Conservation (phyloP, 352 stramenopile genomes). For the Pythium scleroteichum region DNA sequence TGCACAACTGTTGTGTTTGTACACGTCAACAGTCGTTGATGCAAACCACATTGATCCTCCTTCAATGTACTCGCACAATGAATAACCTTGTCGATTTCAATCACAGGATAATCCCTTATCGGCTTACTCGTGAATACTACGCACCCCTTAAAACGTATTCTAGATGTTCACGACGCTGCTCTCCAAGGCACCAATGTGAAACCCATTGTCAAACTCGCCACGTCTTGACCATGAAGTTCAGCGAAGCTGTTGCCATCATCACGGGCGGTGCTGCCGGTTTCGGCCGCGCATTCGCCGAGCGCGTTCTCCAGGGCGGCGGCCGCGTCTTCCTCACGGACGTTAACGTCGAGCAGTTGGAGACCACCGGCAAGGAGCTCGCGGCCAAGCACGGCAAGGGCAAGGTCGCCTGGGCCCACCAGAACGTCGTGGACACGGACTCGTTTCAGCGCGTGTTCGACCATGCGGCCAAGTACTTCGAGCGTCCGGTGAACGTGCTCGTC, state of each 20-base stretch:
- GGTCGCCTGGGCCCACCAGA: slow-evolving; percentile 60
- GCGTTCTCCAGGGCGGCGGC: slow-evolving; percentile 46
- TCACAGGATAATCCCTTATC: no score
- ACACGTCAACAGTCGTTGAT: slow-evolving; percentile 18
- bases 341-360: slow-evolving; percentile 48
- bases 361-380: slow-evolving; percentile 54
- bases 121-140: no score
- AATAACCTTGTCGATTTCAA: no score
- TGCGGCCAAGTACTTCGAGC: slow-evolving; percentile 58
- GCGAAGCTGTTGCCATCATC: slow-evolving; percentile 62
- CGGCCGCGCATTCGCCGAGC: slow-evolving; percentile 60
- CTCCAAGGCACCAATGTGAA: not conserved
- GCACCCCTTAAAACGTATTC: slow-evolving; percentile 6
- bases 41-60: slow-evolving; percentile 2
- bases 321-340: slow-evolving; percentile 80
- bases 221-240: slow-evolving; percentile 49
- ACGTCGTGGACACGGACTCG: slow-evolving; percentile 60
- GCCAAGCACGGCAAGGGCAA: slow-evolving; percentile 43
- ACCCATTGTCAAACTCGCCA: slow-evolving; percentile 4
- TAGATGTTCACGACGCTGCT: not conserved
- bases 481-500: slow-evolving; percentile 64
- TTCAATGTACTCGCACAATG: slow-evolving; percentile 5
- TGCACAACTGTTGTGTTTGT: not conserved
- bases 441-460: slow-evolving; percentile 65
- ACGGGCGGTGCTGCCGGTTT: slow-evolving; percentile 70